A percentile compares a stretch with the other conserved stretches of the same genome.
phyloP scores from a whole-genome alignment of 2,329 filamentous ascomycete species.

The Xylaria sp. region DNA sequence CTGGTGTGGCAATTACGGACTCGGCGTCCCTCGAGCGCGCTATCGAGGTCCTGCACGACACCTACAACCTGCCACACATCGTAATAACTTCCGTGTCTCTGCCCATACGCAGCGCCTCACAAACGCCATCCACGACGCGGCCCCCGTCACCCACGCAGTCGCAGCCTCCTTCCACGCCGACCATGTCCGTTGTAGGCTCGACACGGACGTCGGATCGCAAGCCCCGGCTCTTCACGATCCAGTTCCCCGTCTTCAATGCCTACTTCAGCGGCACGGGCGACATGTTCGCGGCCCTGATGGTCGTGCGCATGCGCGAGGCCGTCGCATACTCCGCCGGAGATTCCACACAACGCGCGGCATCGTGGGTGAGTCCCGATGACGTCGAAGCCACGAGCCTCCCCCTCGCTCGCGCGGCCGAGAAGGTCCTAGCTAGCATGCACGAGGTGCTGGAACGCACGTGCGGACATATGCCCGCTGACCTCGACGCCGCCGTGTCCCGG shows the following conservation, averaged over 20 bases:
- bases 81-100: constrained; percentile 91
- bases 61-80: constrained; percentile 83
- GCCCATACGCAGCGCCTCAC: constrained; percentile 59
- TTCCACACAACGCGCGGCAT: constrained; percentile 62
- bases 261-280: constrained; percentile 98
- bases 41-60: constrained; percentile 79
- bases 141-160: constrained; percentile 32
- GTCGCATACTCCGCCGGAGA: constrained; percentile 54
- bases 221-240: constrained; percentile 87
- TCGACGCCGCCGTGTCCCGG: constrained; percentile 56
- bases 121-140: constrained; percentile 77
- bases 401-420: constrained; percentile 83
- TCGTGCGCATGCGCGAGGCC: constrained; percentile 87
- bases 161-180: constrained; percentile 58
- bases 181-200: constrained; percentile 74
- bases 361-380: constrained; percentile 82
- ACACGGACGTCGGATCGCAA: constrained; percentile 69
- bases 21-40: constrained; percentile 77
- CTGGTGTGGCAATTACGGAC: constrained; percentile 83
- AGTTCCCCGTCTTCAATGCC: constrained; percentile 86
- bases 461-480: constrained; percentile 66
- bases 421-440: constrained; percentile 93
- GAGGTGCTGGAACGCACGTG: constrained; percentile 78
- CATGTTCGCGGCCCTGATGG: constrained; percentile 95
- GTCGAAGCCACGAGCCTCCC: constrained; percentile 78